Base-by-base conservation (phyloP, 1,284 basidiomycete species). In the Apiotrichum sp. region DNA sequence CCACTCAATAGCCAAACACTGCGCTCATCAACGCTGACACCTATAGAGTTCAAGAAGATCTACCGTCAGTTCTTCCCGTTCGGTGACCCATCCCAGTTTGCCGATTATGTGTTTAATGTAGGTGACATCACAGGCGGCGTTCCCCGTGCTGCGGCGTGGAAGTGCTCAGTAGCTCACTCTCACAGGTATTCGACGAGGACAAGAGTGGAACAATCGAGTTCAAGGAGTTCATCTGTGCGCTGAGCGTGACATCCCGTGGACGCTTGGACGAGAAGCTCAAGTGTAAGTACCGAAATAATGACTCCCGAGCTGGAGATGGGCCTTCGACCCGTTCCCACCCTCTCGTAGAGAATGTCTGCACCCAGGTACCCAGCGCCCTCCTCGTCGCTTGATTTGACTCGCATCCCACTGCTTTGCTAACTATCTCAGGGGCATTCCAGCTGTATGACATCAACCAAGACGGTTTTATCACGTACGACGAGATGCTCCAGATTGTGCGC, bases 61-160 rank as follows among this genome's bases (percentile, higher is more conserved):
- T 99, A 98, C 84, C 93, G 95, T 74, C 95, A 98, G 75, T 96
- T 98, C 87, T 98, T 98, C 82, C 95, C 95, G 31, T 99, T 99
- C 70, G 96, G 96, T 57, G 96, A 99, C 76, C 95, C 96, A 4
- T 86, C 81, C 56, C 89, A 96, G 73, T 98, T 99, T 69, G 93
- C 96, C 47, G 92, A 98, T 77, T 96, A 96, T 73, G 96, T 99
- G 65, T 99, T 98, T 82, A 95, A 97, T 69, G 74, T 74, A 22
- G 50, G 70, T 62, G 22, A 22, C 22, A 22, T 22, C 22, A 22
- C 22, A 22, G 22, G 22, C 22, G 22, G 22, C 22, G 22, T 22
- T 22, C 6, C 8, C 3, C 22, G 33, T 16, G 8, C 11, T 22
- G 22, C 22, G 22, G 22, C 22, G 16, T 8, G 13, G 14, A 16